Evolutionary conservation across 2,329 filamentous ascomycete genomes (phyloP).

Genomic region (Epichloe baconii): DNA sequence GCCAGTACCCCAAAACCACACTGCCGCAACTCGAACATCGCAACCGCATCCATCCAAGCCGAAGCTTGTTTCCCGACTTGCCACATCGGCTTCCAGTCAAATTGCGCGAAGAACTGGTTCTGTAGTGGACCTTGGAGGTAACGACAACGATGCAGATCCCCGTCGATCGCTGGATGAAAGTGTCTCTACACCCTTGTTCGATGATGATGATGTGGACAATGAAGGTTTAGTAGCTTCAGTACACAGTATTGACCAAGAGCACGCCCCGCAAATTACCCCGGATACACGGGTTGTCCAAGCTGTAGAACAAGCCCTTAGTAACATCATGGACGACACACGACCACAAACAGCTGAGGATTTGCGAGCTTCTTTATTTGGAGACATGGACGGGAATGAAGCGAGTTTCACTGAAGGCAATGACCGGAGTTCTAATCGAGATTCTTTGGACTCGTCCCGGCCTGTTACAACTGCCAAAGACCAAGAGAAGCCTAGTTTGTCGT

Average conservation of each 20-base stretch:
- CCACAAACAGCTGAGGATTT: conserved; percentile 51
- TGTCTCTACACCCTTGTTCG: conserved; percentile 47
- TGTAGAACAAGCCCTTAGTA: conserved; percentile 82
- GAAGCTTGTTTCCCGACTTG: conserved; percentile 26
- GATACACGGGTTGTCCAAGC: conserved; percentile 78
- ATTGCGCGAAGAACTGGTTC: conserved; percentile 32
- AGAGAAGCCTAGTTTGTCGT: conserved; percentile 77
- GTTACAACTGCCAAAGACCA: conserved; percentile 27
- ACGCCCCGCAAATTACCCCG: conserved; percentile 38
- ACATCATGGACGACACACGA: conserved; percentile 74
- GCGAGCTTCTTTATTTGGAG: conserved; percentile 50
- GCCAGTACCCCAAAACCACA: conserved; percentile 6
- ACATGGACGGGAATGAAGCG: conserved; percentile 24
- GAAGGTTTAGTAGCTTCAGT: conserved; percentile 59
- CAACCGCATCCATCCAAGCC: conserved; percentile 31
- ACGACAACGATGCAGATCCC: conserved; percentile 26
- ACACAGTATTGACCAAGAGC: conserved; percentile 64
- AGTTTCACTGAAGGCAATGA: conserved; percentile 40
- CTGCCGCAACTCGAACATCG: conserved; percentile 17
- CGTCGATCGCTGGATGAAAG: conserved; percentile 61
- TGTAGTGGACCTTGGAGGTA: conserved; percentile 30
- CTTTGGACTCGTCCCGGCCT: conserved; percentile 37
- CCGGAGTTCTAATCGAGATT: conserved; percentile 48
- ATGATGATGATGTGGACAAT: conserved; percentile 66
- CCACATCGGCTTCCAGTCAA: conserved; percentile 23